phyloP scores from a whole-genome alignment of 1,139 yeast genomes.

The Yamadazyma jaroonii region DNA sequence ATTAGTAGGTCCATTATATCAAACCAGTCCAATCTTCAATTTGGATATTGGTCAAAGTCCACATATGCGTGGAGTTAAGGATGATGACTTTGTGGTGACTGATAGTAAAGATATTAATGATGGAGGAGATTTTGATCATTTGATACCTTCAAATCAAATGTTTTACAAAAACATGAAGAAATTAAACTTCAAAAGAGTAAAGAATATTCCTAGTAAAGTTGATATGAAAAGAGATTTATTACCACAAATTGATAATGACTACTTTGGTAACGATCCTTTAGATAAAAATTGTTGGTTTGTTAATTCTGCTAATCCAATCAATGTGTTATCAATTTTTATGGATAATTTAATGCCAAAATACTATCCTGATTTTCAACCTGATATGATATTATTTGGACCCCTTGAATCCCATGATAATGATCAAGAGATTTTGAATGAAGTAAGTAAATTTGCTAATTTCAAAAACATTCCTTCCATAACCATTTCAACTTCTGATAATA shows the following conservation, averaged over 20 bases:
- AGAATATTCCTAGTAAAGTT: constrained; percentile 13
- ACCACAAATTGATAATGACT: constrained; percentile 8
- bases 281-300: constrained; percentile 39
- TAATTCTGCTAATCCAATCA: constrained; percentile 28
- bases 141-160: constrained; percentile 29
- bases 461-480: constrained; percentile 28
- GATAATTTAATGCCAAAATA: constrained; percentile 31
- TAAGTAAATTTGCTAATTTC: constrained; percentile 21
- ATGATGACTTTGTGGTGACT: not conserved
- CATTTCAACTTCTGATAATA: constrained; percentile 26
- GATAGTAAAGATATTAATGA: constrained; percentile 10
- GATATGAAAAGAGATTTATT: not conserved
- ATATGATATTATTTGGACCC: constrained; percentile 42
- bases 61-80: not conserved
- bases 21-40: constrained; percentile 8
- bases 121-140: constrained; percentile 39
- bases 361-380: constrained; percentile 30
- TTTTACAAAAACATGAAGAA: constrained; percentile 23
- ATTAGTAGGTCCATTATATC: constrained; percentile 33
- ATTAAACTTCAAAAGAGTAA: constrained; percentile 18
- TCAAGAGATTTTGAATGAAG: constrained; percentile 10
- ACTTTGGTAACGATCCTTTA: constrained; percentile 35
- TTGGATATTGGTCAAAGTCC: constrained; percentile 2
- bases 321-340: constrained; percentile 28
- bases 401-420: constrained; percentile 24